Evolutionary conservation across 352 stramenopile genomes (phyloP).

Genomic region (Phytophthora hybrid): DNA sequence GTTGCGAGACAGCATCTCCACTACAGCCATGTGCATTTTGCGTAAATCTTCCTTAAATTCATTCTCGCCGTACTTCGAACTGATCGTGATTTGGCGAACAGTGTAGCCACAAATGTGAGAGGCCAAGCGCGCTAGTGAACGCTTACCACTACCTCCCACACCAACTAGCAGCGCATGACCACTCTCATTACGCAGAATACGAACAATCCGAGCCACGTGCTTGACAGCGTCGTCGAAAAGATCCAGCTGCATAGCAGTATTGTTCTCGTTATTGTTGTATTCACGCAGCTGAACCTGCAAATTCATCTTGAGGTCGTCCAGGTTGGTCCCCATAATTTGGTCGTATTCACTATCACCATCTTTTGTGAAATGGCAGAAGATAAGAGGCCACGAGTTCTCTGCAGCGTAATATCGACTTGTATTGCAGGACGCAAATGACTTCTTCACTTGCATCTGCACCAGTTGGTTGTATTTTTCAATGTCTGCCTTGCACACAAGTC

Average conservation of each 20-base stretch:
- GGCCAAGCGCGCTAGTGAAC: slow-evolving; percentile 93
- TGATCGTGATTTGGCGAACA: slow-evolving; percentile 95
- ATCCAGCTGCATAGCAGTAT: slow-evolving; percentile 96
- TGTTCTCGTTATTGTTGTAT: slow-evolving; percentile 97
- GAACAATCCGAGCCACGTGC: slow-evolving; percentile 95
- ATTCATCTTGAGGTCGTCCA: slow-evolving; percentile 91
- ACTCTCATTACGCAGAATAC: slow-evolving; percentile 92
- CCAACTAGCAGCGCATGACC: slow-evolving; percentile 95
- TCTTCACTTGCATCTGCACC: slow-evolving; percentile 94
- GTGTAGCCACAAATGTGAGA: slow-evolving; percentile 94
- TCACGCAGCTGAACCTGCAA: slow-evolving; percentile 92
- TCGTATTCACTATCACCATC: slow-evolving; percentile 95
- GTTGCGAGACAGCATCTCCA: slow-evolving; percentile 90
- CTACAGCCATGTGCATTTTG: slow-evolving; percentile 94
- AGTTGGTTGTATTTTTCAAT: slow-evolving; percentile 95
- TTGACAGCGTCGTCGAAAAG: slow-evolving; percentile 98
- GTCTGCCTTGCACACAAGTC: slow-evolving; percentile 93
- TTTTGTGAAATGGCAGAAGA: slow-evolving; percentile 97
- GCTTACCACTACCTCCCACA: slow-evolving; percentile 95
- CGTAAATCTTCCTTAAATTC: slow-evolving; percentile 98
- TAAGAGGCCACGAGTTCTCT: slow-evolving; percentile 95
- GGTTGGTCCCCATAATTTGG: slow-evolving; percentile 90
- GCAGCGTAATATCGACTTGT: slow-evolving; percentile 93
- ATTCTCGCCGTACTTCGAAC: slow-evolving; percentile 94
- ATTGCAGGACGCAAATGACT: slow-evolving; percentile 93